Evolutionary conservation across 805 yeast species (phyloP).

Genomic region (Candida ovalis): DNA sequence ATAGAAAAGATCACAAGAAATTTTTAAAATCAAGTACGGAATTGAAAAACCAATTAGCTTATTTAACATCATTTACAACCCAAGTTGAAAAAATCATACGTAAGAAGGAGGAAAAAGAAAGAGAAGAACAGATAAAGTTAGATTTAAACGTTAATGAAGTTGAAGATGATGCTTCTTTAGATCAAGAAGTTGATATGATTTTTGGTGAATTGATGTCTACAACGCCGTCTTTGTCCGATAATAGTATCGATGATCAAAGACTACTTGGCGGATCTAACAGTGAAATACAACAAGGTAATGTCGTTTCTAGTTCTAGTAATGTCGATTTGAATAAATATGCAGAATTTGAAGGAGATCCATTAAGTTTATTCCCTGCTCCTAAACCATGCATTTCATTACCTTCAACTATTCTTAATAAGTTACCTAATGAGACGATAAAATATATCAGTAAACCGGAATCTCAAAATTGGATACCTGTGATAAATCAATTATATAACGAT

Average conservation of each 20-base stretch:
- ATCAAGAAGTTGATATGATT: conserved; percentile 27
- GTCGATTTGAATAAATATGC: neutral
- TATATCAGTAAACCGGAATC: conserved; percentile 35
- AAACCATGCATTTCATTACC: conserved; percentile 34
- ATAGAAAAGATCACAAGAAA: neutral
- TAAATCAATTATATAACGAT: conserved; percentile 30
- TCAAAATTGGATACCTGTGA: conserved; percentile 47
- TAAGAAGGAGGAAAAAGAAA: conserved; percentile 16
- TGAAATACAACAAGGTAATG: neutral
- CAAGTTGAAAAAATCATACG: conserved; percentile 21
- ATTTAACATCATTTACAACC: conserved; percentile 18
- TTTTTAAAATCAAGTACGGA: neutral
- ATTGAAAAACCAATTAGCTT: neutral
- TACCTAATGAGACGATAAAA: conserved; percentile 37
- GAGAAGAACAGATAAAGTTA: conserved; percentile 12
- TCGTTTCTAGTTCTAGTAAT: too few species aligned
- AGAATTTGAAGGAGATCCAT: conserved; percentile 6
- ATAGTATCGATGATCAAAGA: neutral
- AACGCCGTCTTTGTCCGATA: too few species aligned
- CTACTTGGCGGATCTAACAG: neutral
- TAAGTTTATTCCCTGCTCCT: conserved; percentile 24
- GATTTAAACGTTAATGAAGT: conserved; percentile 21
- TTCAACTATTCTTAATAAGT: conserved; percentile 28
- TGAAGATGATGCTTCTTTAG: conserved; percentile 9
- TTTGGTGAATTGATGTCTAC: conserved; percentile 24